A percentile compares a stretch with the other conserved stretches of the same genome.
phyloP scores from a whole-genome alignment of 176 grass and related monocot genomes.

The Metroxylon sagu region DNA sequence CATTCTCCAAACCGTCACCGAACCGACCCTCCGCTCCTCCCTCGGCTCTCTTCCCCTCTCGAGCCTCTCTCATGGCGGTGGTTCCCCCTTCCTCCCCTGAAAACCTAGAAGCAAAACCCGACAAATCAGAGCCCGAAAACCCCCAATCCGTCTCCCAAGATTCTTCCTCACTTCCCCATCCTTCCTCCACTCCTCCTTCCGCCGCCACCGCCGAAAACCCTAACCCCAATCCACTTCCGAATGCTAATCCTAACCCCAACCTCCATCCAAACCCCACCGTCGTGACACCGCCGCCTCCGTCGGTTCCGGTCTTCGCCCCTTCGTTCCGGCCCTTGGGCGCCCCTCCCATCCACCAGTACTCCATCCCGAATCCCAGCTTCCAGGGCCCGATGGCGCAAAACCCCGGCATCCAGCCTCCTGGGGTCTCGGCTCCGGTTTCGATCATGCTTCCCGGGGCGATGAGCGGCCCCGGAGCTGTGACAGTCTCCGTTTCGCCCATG shows the following conservation, averaged over 20 bases:
- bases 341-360: conserved; percentile 6
- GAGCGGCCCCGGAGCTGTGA: no score
- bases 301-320: not conserved
- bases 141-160: not conserved
- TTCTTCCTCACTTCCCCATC: conserved; percentile 8
- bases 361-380: conserved; percentile 16
- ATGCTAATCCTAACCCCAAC: conserved; percentile 10
- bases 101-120: conserved; percentile 9
- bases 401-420: conserved; percentile 34
- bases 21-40: not conserved
- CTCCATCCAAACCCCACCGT: conserved; percentile 3
- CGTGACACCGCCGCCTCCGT: not conserved
- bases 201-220: not conserved
- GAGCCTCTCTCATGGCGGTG: conserved; percentile 27
- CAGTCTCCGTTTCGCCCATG: not conserved
- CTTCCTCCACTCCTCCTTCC: not conserved
- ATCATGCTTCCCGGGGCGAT: conserved; percentile 12
- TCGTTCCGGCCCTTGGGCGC: conserved; percentile 23
- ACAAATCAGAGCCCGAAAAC: conserved; percentile 3
- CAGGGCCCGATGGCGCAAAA: conserved; percentile 17
- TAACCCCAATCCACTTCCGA: not conserved
- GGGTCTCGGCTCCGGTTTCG: conserved; percentile 12
- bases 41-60: not conserved
- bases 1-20: not conserved
- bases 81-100: conserved; percentile 19